Conservation (phyloP, 2,329 filamentous ascomycete genomes). For the Pezicula carpinea region DNA sequence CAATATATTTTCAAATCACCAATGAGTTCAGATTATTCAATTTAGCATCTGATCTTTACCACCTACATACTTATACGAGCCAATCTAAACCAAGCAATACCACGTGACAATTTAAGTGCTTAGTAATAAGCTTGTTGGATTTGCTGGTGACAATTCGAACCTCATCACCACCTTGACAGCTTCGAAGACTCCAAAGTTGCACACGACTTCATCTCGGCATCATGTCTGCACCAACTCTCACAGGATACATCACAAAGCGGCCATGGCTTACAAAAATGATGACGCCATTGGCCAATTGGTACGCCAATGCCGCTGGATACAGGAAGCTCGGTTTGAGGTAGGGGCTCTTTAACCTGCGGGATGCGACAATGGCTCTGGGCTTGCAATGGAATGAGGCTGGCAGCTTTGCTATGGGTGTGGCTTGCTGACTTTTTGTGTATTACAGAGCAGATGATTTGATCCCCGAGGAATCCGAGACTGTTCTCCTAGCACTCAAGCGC, state of each 20-base stretch:
- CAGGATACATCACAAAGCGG: conserved; percentile 73
- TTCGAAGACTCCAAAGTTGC: not conserved
- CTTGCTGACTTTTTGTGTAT: conserved; percentile 12
- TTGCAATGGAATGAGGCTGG: conserved; percentile 6
- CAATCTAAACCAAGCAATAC: too few species aligned
- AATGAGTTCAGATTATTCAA: too few species aligned
- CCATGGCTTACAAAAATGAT: conserved; percentile 81
- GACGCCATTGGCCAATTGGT: conserved; percentile 82
- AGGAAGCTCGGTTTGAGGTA: conserved; percentile 89
- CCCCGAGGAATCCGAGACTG: conserved; percentile 82
- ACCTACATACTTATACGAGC: too few species aligned
- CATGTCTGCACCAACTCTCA: conserved; percentile 48
- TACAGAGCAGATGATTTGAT: conserved; percentile 89
- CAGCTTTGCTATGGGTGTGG: not conserved
- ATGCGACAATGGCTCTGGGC: not conserved
- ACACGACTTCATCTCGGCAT: conserved; percentile 13
- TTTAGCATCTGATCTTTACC: too few species aligned
- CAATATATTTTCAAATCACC: too few species aligned
- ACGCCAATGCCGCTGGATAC: conserved; percentile 85
- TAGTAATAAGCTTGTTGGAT: too few species aligned
- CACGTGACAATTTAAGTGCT: too few species aligned
- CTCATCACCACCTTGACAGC: conserved; percentile 1
- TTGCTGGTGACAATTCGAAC: too few species aligned
- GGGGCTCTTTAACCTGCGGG: conserved; percentile 19
- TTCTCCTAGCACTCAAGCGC: conserved; percentile 85